Base-by-base conservation (phyloP, 1,284 basidiomycete species). In the Stereum hirsutum region DNA sequence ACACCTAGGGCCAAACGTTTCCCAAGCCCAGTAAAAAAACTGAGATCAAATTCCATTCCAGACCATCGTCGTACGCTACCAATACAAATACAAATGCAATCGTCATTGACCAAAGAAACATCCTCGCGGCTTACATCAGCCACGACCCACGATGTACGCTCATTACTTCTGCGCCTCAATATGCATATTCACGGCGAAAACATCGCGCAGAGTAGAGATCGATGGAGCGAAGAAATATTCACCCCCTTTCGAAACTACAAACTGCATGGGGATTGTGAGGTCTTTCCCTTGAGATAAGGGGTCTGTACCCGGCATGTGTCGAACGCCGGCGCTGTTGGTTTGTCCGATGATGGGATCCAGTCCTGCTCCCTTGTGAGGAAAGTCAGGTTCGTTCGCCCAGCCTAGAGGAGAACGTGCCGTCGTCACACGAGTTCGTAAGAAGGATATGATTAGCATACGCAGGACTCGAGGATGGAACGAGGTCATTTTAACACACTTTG, bases 341-440 rank as follows among this genome's bases (percentile, higher is more conserved):
- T 35, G 33, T 17, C 33, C 33, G 33, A 35, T 35, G 10, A 35
- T 35, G 33, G 33, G 33, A 20, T 35, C 33, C 33, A 35, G 33
- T 35, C 8, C 28, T 30, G 10, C n/a, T 17, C 15, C 21, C 15
- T n/a, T n/a, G n/a, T n/a, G n/a, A n/a, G 15, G 10, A 20, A 35
- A 35, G 10, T 34, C 10, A n/a, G 10, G 11, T n/a, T 35, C 21
- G 5, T 35, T 35, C 14, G 33, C 33, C 33, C 33, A 35, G 33
- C 33, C 33, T 35, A n/a, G n/a, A n/a, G n/a, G n/a, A 20, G 5
- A 35, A n/a, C n/a, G n/a, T n/a, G n/a, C n/a, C n/a, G n/a, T n/a
- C n/a, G n/a, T n/a, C n/a, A n/a, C n/a, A n/a, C n/a, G n/a, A n/a
- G n/a, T n/a, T n/a, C n/a, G n/a, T 35, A 35, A 4, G 10, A 19